These are phyloP conservation scores for Clavariopsis aquatica DNA, from an alignment of 495 filamentous ascomycete species.

Conservation along the genomic window DNA sequence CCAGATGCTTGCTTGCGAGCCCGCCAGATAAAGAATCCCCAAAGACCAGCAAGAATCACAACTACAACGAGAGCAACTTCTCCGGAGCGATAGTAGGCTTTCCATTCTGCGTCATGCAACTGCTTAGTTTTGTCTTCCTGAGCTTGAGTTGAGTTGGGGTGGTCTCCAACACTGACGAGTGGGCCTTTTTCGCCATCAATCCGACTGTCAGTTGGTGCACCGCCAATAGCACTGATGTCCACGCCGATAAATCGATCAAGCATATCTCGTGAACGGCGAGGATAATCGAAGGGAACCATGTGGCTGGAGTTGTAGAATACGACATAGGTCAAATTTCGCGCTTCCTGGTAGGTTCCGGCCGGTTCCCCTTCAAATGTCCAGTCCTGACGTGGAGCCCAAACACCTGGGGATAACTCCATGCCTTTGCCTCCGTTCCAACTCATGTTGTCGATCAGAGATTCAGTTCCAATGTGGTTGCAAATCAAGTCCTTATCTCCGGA, in stretches of 20 bases:
- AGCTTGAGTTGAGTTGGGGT: slow-evolving; percentile 74
- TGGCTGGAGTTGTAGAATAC: slow-evolving; percentile 93
- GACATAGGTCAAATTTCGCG: slow-evolving; percentile 92
- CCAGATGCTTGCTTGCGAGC: slow-evolving; percentile 59
- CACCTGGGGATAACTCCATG: slow-evolving; percentile 85
- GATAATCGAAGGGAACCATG: slow-evolving; percentile 95
- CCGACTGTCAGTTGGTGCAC: slow-evolving; percentile 74
- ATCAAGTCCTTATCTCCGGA: slow-evolving; percentile 93
- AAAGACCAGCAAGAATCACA: slow-evolving; percentile 69
- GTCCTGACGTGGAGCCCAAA: slow-evolving; percentile 84
- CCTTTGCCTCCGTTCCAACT: slow-evolving; percentile 87
- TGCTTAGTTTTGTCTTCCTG: slow-evolving; percentile 73
- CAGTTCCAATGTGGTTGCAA: slow-evolving; percentile 95
- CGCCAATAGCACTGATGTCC: slow-evolving; percentile 89
- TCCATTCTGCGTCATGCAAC: slow-evolving; percentile 83
- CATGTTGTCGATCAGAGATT: slow-evolving; percentile 87
- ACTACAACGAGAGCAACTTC: slow-evolving; percentile 88
- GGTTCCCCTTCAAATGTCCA: slow-evolving; percentile 93
- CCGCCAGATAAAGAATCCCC: slow-evolving; percentile 86
- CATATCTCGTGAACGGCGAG: slow-evolving; percentile 89
- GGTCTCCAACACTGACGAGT: slow-evolving; percentile 83
- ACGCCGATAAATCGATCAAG: slow-evolving; percentile 94
- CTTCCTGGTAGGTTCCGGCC: slow-evolving; percentile 90
- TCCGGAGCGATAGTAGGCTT: slow-evolving; percentile 87
- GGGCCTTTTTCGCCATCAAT: slow-evolving; percentile 87